Conservation (phyloP, 805 yeast species). For the Jamesozyma spencerorum region DNA sequence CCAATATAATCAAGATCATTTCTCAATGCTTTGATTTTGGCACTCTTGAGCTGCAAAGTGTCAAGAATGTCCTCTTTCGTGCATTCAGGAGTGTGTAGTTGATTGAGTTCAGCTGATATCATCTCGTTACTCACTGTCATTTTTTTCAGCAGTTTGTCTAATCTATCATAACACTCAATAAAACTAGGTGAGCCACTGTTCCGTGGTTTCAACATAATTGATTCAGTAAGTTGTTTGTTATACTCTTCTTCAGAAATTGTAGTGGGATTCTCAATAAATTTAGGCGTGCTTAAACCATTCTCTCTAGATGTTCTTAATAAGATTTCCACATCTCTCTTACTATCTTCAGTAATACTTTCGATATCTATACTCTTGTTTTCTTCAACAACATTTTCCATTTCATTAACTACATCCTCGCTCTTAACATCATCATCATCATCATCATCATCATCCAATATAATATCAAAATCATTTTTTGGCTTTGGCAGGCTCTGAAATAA, state of each 20-base stretch:
- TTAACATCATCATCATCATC: conserved; percentile 11
- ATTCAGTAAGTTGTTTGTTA: conserved; percentile 15
- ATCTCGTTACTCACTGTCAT: no score
- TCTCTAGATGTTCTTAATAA: no score
- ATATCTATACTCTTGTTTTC: no score
- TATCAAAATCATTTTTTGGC: conserved; percentile 42
- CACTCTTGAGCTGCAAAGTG: conserved; percentile 2
- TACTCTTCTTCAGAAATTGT: conserved; percentile 14
- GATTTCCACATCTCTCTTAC: no score
- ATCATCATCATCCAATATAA: conserved; percentile 30
- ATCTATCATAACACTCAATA: neutral
- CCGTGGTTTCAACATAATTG: neutral
- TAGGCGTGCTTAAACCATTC: conserved; percentile 6
- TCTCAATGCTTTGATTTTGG: conserved; percentile 3
- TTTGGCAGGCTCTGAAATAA: conserved; percentile 31
- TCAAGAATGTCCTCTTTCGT: neutral
- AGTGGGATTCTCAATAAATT: conserved; percentile 12
- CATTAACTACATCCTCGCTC: neutral
- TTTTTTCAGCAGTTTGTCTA: neutral
- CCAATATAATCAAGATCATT: conserved; percentile 7
- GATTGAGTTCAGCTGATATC: no score
- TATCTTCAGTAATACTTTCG: no score
- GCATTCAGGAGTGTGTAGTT: no score
- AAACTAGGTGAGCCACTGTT: neutral
- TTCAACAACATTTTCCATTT: neutral